Base-by-base conservation (phyloP, 306 rosid species). In the barrel medic (Medicago truncatula) region DNA sequence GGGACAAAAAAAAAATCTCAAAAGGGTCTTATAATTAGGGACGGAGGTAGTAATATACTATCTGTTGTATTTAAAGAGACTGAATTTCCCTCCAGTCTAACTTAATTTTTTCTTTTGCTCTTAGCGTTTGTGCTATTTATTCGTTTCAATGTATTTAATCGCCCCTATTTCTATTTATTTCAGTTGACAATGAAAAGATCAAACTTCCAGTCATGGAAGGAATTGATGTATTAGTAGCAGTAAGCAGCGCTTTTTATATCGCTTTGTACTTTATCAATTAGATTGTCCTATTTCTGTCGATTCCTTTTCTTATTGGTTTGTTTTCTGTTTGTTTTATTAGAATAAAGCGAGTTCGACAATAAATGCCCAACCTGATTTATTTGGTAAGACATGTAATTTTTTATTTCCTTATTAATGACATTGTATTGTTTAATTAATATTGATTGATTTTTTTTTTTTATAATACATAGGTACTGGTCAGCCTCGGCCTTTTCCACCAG, bases 141-240 rank as follows among this genome's bases (percentile, higher is more conserved):
- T n/a, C 7, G 16, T 44, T 64, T 68, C 47, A 58, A 65, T 67
- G 34, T 20, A 61, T 67, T 61, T 85, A 18, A 10, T 69, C 68
- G 12, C n/a, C 58, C 36, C 59, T 43, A 28, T 61, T 82, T 78
- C 74, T 65, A 61, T 76, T 53, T 6, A 70, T 76, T 80, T 47
- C 91, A 95, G 98, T 80, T 84, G 88, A 82, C 44, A 21, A 72
- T 39, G 96, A 90, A 77, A 77, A 90, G 63, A 76, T 88, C 58
- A 81, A 84, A 81, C 89, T 86, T 67, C 97, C 98, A 36, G 78
- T 58, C 21, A 58, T 89, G 70, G 96, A 95, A 56, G 98, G 97
- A 71, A 67, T 90, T 71, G 97, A 92, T 25, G 80, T 70, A 73
- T 80, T 90, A 68, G 64, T 83, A 58, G 75, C 70, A 67, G 98